These are phyloP conservation scores for Pecoramyces ruminantium DNA, from an alignment of 192 early-diverging fungal species.

Conservation along the genomic window DNA sequence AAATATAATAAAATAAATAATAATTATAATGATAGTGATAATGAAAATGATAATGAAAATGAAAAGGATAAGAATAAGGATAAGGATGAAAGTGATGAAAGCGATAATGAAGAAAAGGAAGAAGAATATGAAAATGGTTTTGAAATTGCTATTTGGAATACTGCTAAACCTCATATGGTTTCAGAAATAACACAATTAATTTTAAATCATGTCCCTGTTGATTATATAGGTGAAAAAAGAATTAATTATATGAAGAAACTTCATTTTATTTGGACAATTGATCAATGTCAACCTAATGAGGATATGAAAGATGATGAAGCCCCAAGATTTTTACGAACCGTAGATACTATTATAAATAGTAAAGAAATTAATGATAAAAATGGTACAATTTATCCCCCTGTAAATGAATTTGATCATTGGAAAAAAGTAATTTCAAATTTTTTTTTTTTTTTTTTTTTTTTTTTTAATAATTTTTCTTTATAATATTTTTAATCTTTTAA, in stretches of 20 bases:
- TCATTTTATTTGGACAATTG: not conserved
- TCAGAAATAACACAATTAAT: not conserved
- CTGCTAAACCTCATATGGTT: not conserved
- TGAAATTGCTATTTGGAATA: not conserved
- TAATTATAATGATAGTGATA: no score
- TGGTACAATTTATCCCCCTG: not conserved
- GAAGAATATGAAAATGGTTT: not conserved
- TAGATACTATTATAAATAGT: not conserved
- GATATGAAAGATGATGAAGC: not conserved
- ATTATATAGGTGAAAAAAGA: not conserved
- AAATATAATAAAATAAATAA: no score
- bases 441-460: not conserved
- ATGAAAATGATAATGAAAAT: no score
- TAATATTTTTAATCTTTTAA: no score
- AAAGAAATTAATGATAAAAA: not conserved
- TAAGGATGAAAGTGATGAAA: not conserved
- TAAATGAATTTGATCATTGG: not conserved
- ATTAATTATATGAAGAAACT: not conserved
- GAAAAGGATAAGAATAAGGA: no score
- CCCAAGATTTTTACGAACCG: not conserved
- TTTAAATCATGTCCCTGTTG: not conserved
- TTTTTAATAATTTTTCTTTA: not conserved
- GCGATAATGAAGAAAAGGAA: not conserved
- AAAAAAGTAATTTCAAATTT: not conserved
- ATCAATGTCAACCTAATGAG: not conserved